Evolutionary conservation across 2,329 filamentous ascomycete genomes (phyloP).

Genomic region (Aspergillus sp.): DNA sequence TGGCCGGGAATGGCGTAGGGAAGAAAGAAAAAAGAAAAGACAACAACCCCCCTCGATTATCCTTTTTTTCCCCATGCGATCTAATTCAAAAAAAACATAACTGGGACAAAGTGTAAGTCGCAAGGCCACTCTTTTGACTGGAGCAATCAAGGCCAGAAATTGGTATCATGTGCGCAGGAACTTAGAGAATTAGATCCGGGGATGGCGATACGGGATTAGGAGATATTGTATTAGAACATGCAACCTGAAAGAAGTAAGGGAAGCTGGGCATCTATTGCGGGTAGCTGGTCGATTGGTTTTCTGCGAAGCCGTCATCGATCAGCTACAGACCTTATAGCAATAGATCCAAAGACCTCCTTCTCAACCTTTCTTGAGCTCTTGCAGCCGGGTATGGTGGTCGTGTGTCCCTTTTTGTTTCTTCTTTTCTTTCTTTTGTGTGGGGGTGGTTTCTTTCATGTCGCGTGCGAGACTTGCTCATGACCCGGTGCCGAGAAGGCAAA

Average conservation of each 20-base stretch:
- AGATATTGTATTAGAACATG: constrained; percentile 39
- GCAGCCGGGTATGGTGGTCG: constrained; percentile 14
- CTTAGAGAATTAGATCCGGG: constrained; percentile 34
- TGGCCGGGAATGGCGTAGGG: constrained; percentile 19
- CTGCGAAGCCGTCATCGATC: constrained; percentile 38
- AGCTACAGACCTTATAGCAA: constrained; percentile 26
- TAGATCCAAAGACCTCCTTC: constrained; percentile 23
- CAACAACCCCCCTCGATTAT: constrained; percentile 17
- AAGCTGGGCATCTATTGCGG: constrained; percentile 37
- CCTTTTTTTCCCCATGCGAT: constrained; percentile 25
- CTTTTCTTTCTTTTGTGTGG: constrained; percentile 12
- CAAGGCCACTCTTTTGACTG: constrained; percentile 35
- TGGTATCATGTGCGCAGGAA: constrained; percentile 40
- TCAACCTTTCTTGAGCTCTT: constrained; percentile 12
- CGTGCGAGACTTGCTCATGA: constrained; percentile 17
- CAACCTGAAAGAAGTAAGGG: constrained; percentile 24
- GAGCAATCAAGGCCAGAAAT: constrained; percentile 33
- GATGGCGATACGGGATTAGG: constrained; percentile 34
- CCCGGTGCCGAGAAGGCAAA: constrained; percentile 25
- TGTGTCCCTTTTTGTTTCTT: constrained; percentile 10
- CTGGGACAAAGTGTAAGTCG: constrained; percentile 27
- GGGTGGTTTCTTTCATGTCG: constrained; percentile 13
- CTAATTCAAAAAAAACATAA: constrained; percentile 28
- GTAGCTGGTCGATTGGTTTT: constrained; percentile 40
- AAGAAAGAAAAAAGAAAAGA: constrained; percentile 6